phyloP scores from a whole-genome alignment of 371 early-diverging fungal genomes.

The Mucor velutinosus region DNA sequence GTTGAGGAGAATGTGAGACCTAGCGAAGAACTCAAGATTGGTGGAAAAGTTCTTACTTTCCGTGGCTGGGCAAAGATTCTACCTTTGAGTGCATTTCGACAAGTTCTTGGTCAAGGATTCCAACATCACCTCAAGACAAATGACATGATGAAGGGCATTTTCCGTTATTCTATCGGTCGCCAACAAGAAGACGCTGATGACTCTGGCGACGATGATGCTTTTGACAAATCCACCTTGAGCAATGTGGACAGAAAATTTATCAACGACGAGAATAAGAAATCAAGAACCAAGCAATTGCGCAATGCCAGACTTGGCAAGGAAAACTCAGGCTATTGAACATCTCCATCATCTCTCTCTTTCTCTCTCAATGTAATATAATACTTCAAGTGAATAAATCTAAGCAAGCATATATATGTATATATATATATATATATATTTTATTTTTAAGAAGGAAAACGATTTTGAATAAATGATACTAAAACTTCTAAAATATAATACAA shows the following conservation, averaged over 20 bases:
- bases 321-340: conserved; percentile 1
- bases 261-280: conserved; percentile 38
- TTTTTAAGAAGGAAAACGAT: conserved; percentile 1
- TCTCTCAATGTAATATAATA: not conserved
- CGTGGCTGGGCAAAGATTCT: conserved; percentile 56
- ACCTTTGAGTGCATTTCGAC: conserved; percentile 34
- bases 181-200: conserved; percentile 21
- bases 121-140: conserved; percentile 38
- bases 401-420: not conserved
- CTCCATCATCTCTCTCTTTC: not conserved
- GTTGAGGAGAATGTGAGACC: conserved; percentile 64
- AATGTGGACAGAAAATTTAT: conserved; percentile 40
- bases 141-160: conserved; percentile 33
- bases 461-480: not conserved
- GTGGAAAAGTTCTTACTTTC: conserved; percentile 37
- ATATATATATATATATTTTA: not conserved
- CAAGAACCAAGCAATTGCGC: conserved; percentile 36
- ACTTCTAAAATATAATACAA: conserved; percentile 1
- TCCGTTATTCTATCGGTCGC: conserved; percentile 23
- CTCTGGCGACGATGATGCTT: conserved; percentile 24
- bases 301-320: conserved; percentile 35
- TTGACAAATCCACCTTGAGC: conserved; percentile 15
- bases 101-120: conserved; percentile 37
- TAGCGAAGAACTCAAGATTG: conserved; percentile 51
- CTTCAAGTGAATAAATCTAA: not conserved